Evolutionary conservation across 2,329 filamentous ascomycete species (phyloP).

Genomic region (Apiospora malaysiana): DNA sequence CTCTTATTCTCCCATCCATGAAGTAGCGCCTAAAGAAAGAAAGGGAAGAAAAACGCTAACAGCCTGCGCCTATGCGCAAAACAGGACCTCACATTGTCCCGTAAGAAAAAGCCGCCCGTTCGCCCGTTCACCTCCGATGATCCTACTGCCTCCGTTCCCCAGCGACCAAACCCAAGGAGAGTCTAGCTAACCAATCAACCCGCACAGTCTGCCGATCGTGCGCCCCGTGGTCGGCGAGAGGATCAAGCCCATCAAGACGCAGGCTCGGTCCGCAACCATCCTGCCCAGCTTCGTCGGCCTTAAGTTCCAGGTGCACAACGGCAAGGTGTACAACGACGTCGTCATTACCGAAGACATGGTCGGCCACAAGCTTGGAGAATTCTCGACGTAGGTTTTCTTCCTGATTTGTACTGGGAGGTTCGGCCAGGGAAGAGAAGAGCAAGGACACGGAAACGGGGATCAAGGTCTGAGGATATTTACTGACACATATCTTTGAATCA

Average conservation of each 20-base stretch:
- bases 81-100: conserved; percentile 74
- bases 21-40: background rate
- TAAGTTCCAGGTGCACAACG: conserved; percentile 90
- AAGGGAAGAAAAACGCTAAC: conserved; percentile 25
- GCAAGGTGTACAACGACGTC: conserved; percentile 83
- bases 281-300: conserved; percentile 91
- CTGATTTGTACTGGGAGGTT: background rate
- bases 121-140: background rate
- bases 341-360: conserved; percentile 95
- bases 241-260: conserved; percentile 78
- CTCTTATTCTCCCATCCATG: too few species aligned
- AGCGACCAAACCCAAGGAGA: background rate
- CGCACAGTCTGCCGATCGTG: conserved; percentile 65
- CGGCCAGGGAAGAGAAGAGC: background rate
- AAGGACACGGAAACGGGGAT: background rate
- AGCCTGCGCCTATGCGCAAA: background rate
- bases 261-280: conserved; percentile 87
- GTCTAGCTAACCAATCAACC: background rate
- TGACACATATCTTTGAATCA: background rate
- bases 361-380: conserved; percentile 92
- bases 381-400: conserved; percentile 73
- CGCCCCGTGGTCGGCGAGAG: conserved; percentile 65
- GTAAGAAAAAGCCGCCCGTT: conserved; percentile 52
- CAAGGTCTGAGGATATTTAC: background rate
- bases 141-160: background rate